Conservation (phyloP, 2,329 filamentous ascomycete species). For the Ampelomyces quisqualis region DNA sequence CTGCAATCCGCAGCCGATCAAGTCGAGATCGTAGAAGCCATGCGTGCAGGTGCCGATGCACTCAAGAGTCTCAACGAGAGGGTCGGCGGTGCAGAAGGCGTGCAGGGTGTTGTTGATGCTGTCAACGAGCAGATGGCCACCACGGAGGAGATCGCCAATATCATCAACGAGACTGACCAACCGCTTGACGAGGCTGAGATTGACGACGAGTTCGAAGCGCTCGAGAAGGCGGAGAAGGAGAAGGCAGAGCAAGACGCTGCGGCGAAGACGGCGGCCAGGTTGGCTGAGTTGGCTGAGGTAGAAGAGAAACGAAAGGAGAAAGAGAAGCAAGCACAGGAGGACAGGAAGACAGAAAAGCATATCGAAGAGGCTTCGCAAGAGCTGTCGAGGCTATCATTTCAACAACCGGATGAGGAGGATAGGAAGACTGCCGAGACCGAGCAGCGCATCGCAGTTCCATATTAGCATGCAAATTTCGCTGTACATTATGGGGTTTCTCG, state of each 20-base stretch:
- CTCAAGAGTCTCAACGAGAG: conserved; percentile 72
- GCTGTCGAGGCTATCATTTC: conserved; percentile 22
- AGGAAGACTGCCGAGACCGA: conserved; percentile 44
- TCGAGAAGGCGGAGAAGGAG: conserved; percentile 73
- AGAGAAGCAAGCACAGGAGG: conserved; percentile 41
- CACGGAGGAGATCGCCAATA: conserved; percentile 73
- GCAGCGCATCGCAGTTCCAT: conserved; percentile 14
- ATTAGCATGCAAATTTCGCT: not conserved
- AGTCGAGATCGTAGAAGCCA: conserved; percentile 76
- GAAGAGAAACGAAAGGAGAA: conserved; percentile 34
- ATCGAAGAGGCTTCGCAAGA: conserved; percentile 21
- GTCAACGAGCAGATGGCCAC: conserved; percentile 75
- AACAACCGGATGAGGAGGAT: conserved; percentile 13
- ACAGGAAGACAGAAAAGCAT: conserved; percentile 9
- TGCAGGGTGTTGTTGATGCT: conserved; percentile 73
- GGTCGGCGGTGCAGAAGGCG: conserved; percentile 72
- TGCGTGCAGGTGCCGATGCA: conserved; percentile 74
- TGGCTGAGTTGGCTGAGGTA: conserved; percentile 37
- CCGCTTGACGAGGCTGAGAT: conserved; percentile 76
- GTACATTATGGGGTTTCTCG: conserved; percentile 3
- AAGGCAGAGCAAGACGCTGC: conserved; percentile 69
- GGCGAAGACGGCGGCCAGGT: conserved; percentile 53
- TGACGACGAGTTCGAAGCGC: conserved; percentile 78
- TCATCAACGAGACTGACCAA: conserved; percentile 63
- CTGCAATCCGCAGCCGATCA: conserved; percentile 86